Conservation (phyloP, 2,329 filamentous ascomycete genomes). For the Apiospora phragmitis region DNA sequence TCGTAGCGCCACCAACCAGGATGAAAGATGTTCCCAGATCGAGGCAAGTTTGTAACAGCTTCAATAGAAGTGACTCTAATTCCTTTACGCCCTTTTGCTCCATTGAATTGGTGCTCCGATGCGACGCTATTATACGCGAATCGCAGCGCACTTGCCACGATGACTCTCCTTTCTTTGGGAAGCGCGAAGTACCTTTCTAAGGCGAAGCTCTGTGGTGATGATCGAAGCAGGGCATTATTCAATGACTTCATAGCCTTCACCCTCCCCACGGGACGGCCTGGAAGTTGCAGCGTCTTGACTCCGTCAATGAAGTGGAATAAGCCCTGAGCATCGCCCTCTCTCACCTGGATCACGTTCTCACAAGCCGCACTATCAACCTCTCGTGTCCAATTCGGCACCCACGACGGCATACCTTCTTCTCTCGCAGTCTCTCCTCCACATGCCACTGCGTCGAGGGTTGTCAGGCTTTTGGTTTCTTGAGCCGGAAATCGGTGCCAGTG, state of each 20-base stretch:
- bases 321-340: not conserved
- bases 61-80: not conserved
- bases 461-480: not conserved
- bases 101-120: not conserved
- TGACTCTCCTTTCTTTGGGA: not conserved
- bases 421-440: too few relatives aligned
- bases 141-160: not conserved
- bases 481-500: not conserved
- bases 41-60: not conserved
- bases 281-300: not conserved
- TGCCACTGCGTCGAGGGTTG: not conserved
- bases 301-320: not conserved
- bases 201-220: not conserved
- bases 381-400: not conserved
- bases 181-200: not conserved
- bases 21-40: not conserved
- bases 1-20: not conserved
- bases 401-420: not conserved
- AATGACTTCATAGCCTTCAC: not conserved
- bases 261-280: not conserved
- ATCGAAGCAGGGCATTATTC: not conserved
- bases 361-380: not conserved
- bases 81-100: not conserved
- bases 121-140: not conserved
- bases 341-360: not conserved